Evolutionary conservation across 176 grass and related monocot species (phyloP), one percentile per base, ranked within the genome.

Genomic region (Ensete glaucum): DNA sequence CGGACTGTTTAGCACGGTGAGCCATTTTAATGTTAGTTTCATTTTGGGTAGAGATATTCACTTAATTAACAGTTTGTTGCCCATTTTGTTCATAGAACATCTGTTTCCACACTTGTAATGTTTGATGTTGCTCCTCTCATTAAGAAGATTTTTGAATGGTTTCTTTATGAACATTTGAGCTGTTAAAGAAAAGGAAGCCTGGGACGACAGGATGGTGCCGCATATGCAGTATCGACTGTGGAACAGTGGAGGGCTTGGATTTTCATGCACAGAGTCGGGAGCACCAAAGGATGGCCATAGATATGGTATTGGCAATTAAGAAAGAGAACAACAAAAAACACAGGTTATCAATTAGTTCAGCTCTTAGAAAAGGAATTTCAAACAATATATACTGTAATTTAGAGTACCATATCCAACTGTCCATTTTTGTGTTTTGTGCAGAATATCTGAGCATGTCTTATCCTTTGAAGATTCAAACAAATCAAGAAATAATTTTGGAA

Each of bases 231-330:
- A 67, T 94, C 62, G 82, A 89, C 68, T 99, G 95, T 87, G 88
- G 84, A 27, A 99, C 73, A 50, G 85, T 76, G 64, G 95, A 99
- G 64, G 87, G 80, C 58, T 82, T 99, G 64, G 85, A 91, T 78
- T 13, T 86, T 67, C 95, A 99, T 85, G 87, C 85, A 81, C 88
- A 94, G 56, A 89, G 84, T 63, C 89, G 87, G 78, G 95, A 99
- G 53, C 95, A 99, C 72, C 90, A 99, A 77, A 89, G 87, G 52
- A 89, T 67, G 78, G 80, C 95, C 7, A 89, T 99, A 86, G 88
- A 99, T 74, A 82, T 99, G 66, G 59, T 99, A 75, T 75, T 99
- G 53, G 79, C 82, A 82, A 94, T 99, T 84, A 99, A 99, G 76
- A 88, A 89, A 81, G 88, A 94, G 65, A 81, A 81, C 69, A 77